phyloP scores from a whole-genome alignment of 345 rosid genomes.

The Arabis alpina region DNA sequence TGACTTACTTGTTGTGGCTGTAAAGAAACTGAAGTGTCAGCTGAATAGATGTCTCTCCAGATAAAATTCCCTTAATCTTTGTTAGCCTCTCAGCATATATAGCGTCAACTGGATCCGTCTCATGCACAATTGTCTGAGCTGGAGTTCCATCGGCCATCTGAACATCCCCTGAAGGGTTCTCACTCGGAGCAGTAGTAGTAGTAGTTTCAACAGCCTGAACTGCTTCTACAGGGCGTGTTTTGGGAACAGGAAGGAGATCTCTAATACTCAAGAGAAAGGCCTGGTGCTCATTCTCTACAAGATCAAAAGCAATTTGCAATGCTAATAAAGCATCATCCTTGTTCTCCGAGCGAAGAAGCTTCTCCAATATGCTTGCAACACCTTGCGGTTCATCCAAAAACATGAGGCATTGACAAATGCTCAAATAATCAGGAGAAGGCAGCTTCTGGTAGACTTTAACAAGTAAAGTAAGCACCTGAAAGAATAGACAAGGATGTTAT shows the following conservation, averaged over 20 bases:
- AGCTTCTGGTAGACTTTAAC: slow-evolving; percentile 85
- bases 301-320: slow-evolving; percentile 94
- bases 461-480: slow-evolving; percentile 88
- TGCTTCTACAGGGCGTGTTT: slow-evolving; percentile 57
- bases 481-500: slow-evolving; percentile 35
- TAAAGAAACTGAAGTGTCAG: slow-evolving; percentile 90
- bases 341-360: slow-evolving; percentile 81
- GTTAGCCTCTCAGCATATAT: slow-evolving; percentile 80
- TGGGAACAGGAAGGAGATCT: slow-evolving; percentile 77
- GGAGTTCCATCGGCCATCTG: slow-evolving; percentile 82
- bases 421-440: slow-evolving; percentile 94
- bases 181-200: slow-evolving; percentile 54
- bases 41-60: slow-evolving; percentile 95
- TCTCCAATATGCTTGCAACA: slow-evolving; percentile 87
- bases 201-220: slow-evolving; percentile 55
- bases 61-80: slow-evolving; percentile 86
- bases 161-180: slow-evolving; percentile 68
- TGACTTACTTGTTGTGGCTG: slow-evolving; percentile 84
- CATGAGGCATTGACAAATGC: slow-evolving; percentile 98
- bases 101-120: slow-evolving; percentile 66
- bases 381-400: slow-evolving; percentile 91
- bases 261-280: slow-evolving; percentile 95
- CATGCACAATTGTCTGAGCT: slow-evolving; percentile 47
- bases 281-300: slow-evolving; percentile 97
- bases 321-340: slow-evolving; percentile 90